Percentiles rank a stretch among this genome's conserved stretches.
phyloP scores from a whole-genome alignment of 495 filamentous ascomycete genomes.

The Lepidopterella palustris region DNA sequence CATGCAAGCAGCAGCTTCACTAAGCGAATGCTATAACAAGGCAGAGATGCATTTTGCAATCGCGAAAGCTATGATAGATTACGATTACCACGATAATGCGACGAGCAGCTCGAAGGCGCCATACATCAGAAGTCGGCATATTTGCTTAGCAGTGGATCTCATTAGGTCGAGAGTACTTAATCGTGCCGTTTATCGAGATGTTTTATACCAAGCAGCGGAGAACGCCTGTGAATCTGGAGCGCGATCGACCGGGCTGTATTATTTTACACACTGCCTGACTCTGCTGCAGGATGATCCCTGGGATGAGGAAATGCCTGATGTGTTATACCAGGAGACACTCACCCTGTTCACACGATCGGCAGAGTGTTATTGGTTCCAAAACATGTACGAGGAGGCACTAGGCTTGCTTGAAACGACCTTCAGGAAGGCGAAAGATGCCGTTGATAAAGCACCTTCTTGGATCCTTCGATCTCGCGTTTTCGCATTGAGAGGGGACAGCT shows the following conservation, averaged over 20 bases:
- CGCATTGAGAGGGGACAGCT: constrained; percentile 62
- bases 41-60: constrained; percentile 84
- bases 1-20: constrained; percentile 60
- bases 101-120: constrained; percentile 32
- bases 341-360: constrained; percentile 66
- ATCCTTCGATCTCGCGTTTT: constrained; percentile 71
- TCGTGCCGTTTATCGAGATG: constrained; percentile 59
- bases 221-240: constrained; percentile 73
- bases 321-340: constrained; percentile 78
- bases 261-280: constrained; percentile 66
- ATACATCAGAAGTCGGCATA: constrained; percentile 69
- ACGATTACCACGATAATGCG: constrained; percentile 48
- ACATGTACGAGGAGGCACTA: constrained; percentile 56
- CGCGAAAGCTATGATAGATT: constrained; percentile 68
- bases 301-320: constrained; percentile 62
- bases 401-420: constrained; percentile 59
- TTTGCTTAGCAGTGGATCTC: constrained; percentile 63
- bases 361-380: constrained; percentile 76
- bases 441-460: constrained; percentile 73
- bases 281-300: constrained; percentile 74
- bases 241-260: constrained; percentile 67
- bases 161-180: constrained; percentile 57
- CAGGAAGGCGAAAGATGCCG: constrained; percentile 53
- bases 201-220: constrained; percentile 69
- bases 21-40: constrained; percentile 60